A percentile compares a stretch with the other conserved stretches of the same genome.
These are phyloP conservation scores for Thermothelomyces thermophilus DNA, from an alignment of 2,329 filamentous ascomycete genomes.

Conservation along the genomic window DNA sequence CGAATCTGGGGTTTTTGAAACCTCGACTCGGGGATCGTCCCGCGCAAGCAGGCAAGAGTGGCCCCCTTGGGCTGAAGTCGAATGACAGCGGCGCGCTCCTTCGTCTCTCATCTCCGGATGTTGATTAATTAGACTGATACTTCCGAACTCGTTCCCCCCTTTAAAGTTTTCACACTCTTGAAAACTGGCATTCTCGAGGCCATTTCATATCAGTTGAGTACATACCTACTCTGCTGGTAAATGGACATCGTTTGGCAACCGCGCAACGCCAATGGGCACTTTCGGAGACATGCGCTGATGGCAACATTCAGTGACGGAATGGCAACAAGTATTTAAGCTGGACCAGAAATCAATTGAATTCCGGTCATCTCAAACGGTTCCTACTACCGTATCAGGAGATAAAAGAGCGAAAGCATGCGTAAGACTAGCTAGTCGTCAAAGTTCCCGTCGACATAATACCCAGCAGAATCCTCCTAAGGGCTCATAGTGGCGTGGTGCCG, in stretches of 20 bases:
- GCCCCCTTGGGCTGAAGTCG: neutral
- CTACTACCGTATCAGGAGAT: neutral
- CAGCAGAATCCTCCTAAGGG: neutral
- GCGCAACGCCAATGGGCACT: no score
- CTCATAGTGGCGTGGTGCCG: neutral
- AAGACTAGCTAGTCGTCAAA: neutral
- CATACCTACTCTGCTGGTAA: no score
- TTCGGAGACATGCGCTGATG: no score
- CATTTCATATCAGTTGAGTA: no score
- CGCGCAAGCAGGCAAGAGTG: no score
- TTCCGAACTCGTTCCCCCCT: no score
- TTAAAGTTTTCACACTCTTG: no score
- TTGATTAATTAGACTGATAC: no score
- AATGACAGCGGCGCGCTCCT: no score
- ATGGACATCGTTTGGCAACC: no score
- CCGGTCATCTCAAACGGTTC: neutral
- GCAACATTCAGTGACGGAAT: neutral
- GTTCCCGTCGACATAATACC: neutral
- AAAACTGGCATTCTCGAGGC: no score
- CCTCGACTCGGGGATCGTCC: neutral
- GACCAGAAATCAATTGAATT: constrained; percentile 5
- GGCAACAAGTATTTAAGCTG: neutral
- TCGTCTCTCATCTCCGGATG: no score
- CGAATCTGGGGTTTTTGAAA: constrained; percentile 1
- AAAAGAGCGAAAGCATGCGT: neutral